Evolutionary conservation across 2,329 filamentous ascomycete genomes (phyloP), one percentile per base, ranked within the genome.

Genomic region (Verticillium albo-atrum): DNA sequence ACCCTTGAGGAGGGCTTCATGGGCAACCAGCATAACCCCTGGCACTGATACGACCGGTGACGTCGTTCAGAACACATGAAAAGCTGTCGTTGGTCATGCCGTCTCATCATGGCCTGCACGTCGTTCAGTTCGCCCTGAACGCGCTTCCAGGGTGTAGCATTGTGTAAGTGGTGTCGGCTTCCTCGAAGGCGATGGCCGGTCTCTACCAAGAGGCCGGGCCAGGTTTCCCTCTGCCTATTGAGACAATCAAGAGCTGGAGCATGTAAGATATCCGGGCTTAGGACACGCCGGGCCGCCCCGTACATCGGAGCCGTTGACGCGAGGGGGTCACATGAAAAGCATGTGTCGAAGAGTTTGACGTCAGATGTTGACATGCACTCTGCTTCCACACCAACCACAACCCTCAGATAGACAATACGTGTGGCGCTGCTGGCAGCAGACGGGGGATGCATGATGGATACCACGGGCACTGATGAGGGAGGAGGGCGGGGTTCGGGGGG

Each of bases 1-100:
- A 97, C 93, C 2, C 79, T 98, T 59, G 94, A 97, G 73, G 94
- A 98, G 74, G 92, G 92, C 2, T 97, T 92, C 70, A 90, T 92
- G 85, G 83, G 82, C 50, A 81, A 79, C 65, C 80, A 84, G 64
- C 85, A 85, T 70, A 82, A 76, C 61, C 77, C 81, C 56, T 88
- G 87, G 79, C 91, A 95, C 74, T 96, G 89, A 77, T 58, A 72
- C 63, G 56, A 12, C 17, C 17, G 20, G 14, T 26, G 35, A 47
- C 56, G 35, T 20, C 15, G 17, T 50, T 17, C 47, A 50, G 42
- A 23, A n/a, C 17, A 47, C 10, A 20, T 23, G 10, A 23, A 47
- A 37, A 15, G 2, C 34, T 4, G 6, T 7, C 15, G 17, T 7
- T n/a, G 17, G 34, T n/a, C 34, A 37, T 37, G 34, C 6, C 34